Evolutionary conservation across 1,139 yeast genomes (phyloP), one percentile per base, ranked within the genome.

Genomic region (Lodderomyces parapsilosis): DNA sequence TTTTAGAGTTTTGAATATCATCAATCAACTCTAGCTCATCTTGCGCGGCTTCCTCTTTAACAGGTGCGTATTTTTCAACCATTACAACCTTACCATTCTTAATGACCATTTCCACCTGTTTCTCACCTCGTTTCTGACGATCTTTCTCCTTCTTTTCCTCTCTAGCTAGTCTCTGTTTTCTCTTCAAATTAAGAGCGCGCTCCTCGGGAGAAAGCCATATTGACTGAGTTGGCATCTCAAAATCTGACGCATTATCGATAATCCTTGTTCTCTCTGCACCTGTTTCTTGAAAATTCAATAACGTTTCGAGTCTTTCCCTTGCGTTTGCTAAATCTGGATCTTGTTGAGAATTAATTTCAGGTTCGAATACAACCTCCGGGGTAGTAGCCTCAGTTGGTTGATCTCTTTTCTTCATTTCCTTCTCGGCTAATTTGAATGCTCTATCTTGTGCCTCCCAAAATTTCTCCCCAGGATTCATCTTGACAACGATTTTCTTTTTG

Each of bases 231-330:
- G 82, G 81, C 38, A 76, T 49, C 41, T 86, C 94, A 58, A 83
- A 93, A 59, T 94, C 99, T 6, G 96, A 81, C 0, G 96, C 97
- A 57, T 89, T 86, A 58, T 94, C 99, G 36, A 94, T 91, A 50
- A 94, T 90, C 54, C 80, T 82, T 0, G 98, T 93, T 59, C 99
- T 74, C 58, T 89, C 94, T 1, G 91, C 90, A 5, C 96, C 87
- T 8, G 93, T 81, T 2, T 80, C 89, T 59, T 94, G 99, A 60
- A 83, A 93, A 48, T 81, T 78, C 39, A 94, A 68, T 39, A 94
- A 67, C 22, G 81, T 83, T 36, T 86, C 86, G 38, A 93, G 67
- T 43, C 91, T 69, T 39, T 78, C 78, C 54, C 87, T 86, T 0
- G 98, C 98, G 42, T 72, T 73, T 3, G 68, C 53, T 24, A 86